Evolutionary conservation across 2,329 filamentous ascomycete species (phyloP), one percentile per base, ranked within the genome.

Genomic region (Claviceps digitariae): DNA sequence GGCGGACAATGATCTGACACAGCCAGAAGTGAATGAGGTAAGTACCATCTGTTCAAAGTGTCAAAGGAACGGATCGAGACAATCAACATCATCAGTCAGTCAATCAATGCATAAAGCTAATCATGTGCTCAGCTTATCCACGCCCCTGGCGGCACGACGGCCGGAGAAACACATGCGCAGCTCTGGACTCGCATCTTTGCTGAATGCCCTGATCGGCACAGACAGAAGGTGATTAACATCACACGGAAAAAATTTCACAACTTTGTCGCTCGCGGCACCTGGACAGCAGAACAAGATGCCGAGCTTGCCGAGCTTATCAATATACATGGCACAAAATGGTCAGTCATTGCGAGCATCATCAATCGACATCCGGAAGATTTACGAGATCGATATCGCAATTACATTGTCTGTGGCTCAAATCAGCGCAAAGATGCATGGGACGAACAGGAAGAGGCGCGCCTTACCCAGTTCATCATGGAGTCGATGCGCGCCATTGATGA

Each of bases 331-430:
- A 74, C 71, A 17, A 77, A 80, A 55, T 90, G 84, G 82, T 74
- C 74, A 12, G 58, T 72, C 29, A 84, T 90, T 57, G 79, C 75
- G 0, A 69, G 73, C n/a, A 58, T 78, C 23, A 75, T 87, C 57
- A 82, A 82, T 56, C 81, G 86, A 6, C 76, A 81, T 41, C 73
- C 78, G 0, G 77, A 81, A 55, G 84, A 88, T 62, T 74, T 83
- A 51, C 77, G 84, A 50, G 84, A 88, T 63, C 80, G 85, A 3
- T 87, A 83, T 72, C 75, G 82, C 41, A 85, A 87, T 60, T 82
- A 84, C 60, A 68, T 86, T 23, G 69, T 82, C 47, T 82, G 79
- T 52, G 77, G 77, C 21, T 71, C 76, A 6, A 74, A 72, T 0
- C 69, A 72, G 53, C 73, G 72, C 34, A 75, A 71, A 44, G 75